Evolutionary conservation across 768 basidiomycete genomes (phyloP), one percentile per base, ranked within the genome.

Genomic region (Hygrocybe coccinea): DNA sequence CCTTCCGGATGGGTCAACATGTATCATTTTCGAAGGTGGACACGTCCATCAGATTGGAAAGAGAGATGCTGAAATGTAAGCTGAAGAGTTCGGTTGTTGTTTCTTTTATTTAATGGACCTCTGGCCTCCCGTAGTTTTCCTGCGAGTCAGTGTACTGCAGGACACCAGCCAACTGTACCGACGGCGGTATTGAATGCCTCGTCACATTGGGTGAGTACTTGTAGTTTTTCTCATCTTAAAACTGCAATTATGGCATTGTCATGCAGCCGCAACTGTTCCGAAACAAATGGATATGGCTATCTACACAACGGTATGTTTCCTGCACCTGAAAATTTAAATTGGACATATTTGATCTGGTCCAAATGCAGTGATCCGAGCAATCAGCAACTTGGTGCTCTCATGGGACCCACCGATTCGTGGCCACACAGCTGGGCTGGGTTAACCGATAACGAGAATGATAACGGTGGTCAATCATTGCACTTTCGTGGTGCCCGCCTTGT

Each of bases 31-130:
- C 35, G 50, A 52, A 21, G 48, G 48, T 21, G 48, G 48, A 12
- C 48, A 49, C 33, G 14, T 49, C 29, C 48, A 49, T 21, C 48
- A 34, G 33, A 21, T 35, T 34, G 48, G 48, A 29, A 29, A 14
- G 25, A 35, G n/a, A 25, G 48, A 49, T 35, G 48, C 48, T n/a
- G 48, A 49, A 49, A 34, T 49, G 48, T 49, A 17, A 52, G 50
- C 22, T 29, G 29, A 8, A 29, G 35, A 11, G 17, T 34, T 35
- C 29, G 35, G 8, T 37, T 24, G 22, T 38, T 21, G 38, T 45
- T 9, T 45, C 11, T 22, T 24, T 52, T 10, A 15, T 4, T 15
- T 25, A 21, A 37, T n/a, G 14, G 12, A 14, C n/a, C 38, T 14
- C 7, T 29, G 15, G 34, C 17, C 35, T 37, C n/a, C 36, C 37